phyloP scores from a whole-genome alignment of 2,329 filamentous ascomycete species.

The Metarhizium guizhouense region DNA sequence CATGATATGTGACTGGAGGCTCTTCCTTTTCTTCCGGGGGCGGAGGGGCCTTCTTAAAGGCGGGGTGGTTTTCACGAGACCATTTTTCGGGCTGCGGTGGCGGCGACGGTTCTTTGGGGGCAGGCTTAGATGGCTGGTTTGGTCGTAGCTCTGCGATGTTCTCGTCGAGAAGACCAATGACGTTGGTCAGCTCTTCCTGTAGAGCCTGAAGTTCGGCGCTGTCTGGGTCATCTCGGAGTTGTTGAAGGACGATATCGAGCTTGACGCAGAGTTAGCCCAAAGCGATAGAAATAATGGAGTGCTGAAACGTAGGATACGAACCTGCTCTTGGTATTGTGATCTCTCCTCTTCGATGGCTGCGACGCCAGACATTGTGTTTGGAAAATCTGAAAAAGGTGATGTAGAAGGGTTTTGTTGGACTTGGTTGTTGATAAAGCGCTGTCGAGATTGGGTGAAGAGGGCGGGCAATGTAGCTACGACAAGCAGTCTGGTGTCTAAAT shows the following conservation, averaged over 20 bases:
- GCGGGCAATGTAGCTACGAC: too few species aligned
- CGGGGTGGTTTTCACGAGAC: slow-evolving; percentile 72
- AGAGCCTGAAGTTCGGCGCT: slow-evolving; percentile 71
- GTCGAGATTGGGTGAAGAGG: background rate
- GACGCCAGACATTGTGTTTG: slow-evolving; percentile 20
- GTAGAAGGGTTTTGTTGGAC: background rate
- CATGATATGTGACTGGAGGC: slow-evolving; percentile 55
- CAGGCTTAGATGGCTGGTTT: slow-evolving; percentile 35
- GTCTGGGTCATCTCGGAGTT: slow-evolving; percentile 71
- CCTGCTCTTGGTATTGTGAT: slow-evolving; percentile 48
- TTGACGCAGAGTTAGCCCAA: slow-evolving; percentile 25
- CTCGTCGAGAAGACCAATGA: slow-evolving; percentile 70
- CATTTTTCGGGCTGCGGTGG: slow-evolving; percentile 59
- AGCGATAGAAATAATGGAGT: background rate
- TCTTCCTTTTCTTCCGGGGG: slow-evolving; percentile 43
- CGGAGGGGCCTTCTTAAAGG: slow-evolving; percentile 49
- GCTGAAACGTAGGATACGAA: slow-evolving; percentile 17
- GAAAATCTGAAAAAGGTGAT: background rate
- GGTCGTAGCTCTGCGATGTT: slow-evolving; percentile 71
- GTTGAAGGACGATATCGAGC: slow-evolving; percentile 69
- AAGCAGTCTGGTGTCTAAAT: too few species aligned
- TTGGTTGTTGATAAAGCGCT: background rate
- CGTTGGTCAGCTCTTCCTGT: slow-evolving; percentile 71
- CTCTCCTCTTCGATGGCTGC: slow-evolving; percentile 42
- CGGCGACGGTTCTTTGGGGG: slow-evolving; percentile 35